phyloP scores from a whole-genome alignment of 345 rosid species.

The Draba incana region DNA sequence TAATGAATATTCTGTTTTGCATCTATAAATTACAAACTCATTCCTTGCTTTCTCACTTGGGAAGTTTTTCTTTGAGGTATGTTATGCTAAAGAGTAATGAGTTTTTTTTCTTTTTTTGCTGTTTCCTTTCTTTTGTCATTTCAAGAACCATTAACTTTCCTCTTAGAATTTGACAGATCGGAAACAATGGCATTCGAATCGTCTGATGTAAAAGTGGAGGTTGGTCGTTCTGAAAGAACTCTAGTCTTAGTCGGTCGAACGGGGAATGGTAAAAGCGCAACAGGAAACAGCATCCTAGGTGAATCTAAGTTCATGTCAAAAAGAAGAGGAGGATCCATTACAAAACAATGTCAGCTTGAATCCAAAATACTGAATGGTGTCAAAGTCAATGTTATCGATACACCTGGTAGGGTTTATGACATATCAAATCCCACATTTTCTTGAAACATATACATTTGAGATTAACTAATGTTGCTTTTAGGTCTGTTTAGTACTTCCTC shows the following conservation, averaged over 20 bases:
- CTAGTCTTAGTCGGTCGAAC: constrained; percentile 82
- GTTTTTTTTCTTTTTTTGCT: constrained; percentile 10
- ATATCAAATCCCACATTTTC: constrained; percentile 1
- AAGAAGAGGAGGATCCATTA: constrained; percentile 44
- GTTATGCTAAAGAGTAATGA: background rate
- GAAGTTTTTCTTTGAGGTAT: constrained; percentile 20
- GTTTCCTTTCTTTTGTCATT: constrained; percentile 1
- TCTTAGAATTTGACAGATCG: background rate
- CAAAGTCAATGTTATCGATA: constrained; percentile 76
- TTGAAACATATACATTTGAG: background rate
- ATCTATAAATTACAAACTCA: constrained; percentile 20
- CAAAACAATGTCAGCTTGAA: constrained; percentile 23
- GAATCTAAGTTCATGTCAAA: constrained; percentile 64
- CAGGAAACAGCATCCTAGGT: constrained; percentile 84
- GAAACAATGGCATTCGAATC: constrained; percentile 10
- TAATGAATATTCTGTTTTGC: constrained; percentile 10
- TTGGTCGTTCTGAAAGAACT: constrained; percentile 34
- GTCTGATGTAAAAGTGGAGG: background rate
- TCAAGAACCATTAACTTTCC: constrained; percentile 3
- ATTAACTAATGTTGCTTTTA: constrained; percentile 2
- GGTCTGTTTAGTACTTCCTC: constrained; percentile 41
- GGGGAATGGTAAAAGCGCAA: constrained; percentile 92
- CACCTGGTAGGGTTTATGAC: constrained; percentile 65
- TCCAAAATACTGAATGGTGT: constrained; percentile 60
- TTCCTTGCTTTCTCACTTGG: background rate